phyloP scores from a whole-genome alignment of 2,329 filamentous ascomycete species.

The Aspergillus oerlinghausenensis region DNA sequence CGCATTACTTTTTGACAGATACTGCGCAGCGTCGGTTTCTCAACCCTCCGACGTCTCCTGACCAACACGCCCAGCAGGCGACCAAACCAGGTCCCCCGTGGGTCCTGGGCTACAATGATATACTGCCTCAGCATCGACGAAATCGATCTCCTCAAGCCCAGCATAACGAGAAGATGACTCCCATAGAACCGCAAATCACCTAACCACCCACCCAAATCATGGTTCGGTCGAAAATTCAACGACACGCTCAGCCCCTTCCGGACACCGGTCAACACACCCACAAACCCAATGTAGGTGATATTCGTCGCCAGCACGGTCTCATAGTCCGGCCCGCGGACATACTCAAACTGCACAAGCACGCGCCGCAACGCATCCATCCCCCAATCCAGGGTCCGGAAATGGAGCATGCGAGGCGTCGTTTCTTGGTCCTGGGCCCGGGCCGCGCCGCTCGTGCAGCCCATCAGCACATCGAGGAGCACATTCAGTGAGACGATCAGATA shows the following conservation, averaged over 20 bases:
- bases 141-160: constrained; percentile 52
- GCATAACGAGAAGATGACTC: constrained; percentile 50
- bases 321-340: constrained; percentile 31
- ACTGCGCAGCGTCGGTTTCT: constrained; percentile 4
- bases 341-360: constrained; percentile 51
- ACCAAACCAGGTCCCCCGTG: neutral
- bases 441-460: constrained; percentile 62
- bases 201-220: constrained; percentile 34
- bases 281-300: constrained; percentile 48
- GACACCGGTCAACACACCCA: constrained; percentile 49
- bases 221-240: constrained; percentile 50
- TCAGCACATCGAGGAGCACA: constrained; percentile 57
- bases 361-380: constrained; percentile 49
- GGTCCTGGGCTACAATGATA: constrained; percentile 29
- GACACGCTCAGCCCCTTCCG: constrained; percentile 44
- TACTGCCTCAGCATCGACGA: constrained; percentile 47
- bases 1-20: constrained; percentile 26
- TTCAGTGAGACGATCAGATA: constrained; percentile 61
- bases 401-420: constrained; percentile 25
- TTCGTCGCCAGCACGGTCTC: constrained; percentile 42
- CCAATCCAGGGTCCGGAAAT: constrained; percentile 50
- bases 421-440: constrained; percentile 18
- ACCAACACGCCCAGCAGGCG: neutral
- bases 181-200: constrained; percentile 41
- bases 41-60: neutral